phyloP scores from a whole-genome alignment of 495 filamentous ascomycete genomes.

The Corynascus novoguineensis region DNA sequence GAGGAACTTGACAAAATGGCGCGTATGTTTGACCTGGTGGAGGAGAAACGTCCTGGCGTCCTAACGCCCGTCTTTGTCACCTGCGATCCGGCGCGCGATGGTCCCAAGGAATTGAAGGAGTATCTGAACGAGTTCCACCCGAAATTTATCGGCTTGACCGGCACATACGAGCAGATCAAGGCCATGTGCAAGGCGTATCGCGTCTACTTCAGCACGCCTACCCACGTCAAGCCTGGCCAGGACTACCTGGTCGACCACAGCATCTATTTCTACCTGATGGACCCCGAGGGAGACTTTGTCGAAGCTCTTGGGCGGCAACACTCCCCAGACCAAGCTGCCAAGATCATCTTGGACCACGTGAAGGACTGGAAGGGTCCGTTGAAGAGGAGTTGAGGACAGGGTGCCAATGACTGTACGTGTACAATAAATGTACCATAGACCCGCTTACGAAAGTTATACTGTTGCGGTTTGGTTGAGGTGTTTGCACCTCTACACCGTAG shows the following conservation, averaged over 20 bases:
- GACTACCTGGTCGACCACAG: constrained; percentile 98
- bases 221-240: constrained; percentile 79
- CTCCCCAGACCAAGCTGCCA: constrained; percentile 78
- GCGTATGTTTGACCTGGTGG: constrained; percentile 78
- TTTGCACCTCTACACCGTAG: too few relatives aligned
- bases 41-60: constrained; percentile 37
- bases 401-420: not conserved
- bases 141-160: constrained; percentile 82
- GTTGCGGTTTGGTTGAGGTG: too few relatives aligned
- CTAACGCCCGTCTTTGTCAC: constrained; percentile 79
- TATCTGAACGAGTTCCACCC: constrained; percentile 92
- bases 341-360: constrained; percentile 80
- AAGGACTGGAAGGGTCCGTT: constrained; percentile 72
- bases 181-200: constrained; percentile 88
- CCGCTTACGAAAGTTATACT: too few relatives aligned
- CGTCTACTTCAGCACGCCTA: constrained; percentile 94
- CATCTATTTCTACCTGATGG: constrained; percentile 99
- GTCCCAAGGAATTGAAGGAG: constrained; percentile 70
- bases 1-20: constrained; percentile 99
- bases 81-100: constrained; percentile 89
- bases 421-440: constrained; percentile 14
- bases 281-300: constrained; percentile 96
- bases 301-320: constrained; percentile 94
- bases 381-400: constrained; percentile 9
- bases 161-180: constrained; percentile 88